These are phyloP conservation scores for Adansonia gregorii DNA, from an alignment of 441 rosid species.

Conservation along the genomic window DNA sequence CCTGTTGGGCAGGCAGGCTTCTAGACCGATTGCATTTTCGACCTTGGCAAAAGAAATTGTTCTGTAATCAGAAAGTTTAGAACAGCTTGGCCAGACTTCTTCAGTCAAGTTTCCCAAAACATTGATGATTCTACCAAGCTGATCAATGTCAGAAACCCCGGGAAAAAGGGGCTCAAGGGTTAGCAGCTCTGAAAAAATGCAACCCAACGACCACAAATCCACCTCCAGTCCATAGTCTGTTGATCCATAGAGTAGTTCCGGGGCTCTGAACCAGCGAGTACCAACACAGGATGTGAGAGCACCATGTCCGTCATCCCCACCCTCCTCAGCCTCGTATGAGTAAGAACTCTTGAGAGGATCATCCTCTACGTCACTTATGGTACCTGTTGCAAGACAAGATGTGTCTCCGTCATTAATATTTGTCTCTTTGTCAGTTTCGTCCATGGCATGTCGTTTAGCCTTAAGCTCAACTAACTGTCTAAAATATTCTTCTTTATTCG, in stretches of 20 bases:
- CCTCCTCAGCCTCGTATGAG: conserved; percentile 66
- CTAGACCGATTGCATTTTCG: conserved; percentile 64
- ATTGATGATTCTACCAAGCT: conserved; percentile 65
- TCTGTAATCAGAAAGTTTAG: conserved; percentile 78
- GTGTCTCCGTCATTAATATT: conserved; percentile 62
- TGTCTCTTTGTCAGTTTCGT: conserved; percentile 63
- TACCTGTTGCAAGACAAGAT: conserved; percentile 88
- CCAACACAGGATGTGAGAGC: conserved; percentile 87
- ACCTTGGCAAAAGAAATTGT: conserved; percentile 78
- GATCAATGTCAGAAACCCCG: conserved; percentile 89
- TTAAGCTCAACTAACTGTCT: conserved; percentile 58
- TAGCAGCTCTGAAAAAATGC: conserved; percentile 82
- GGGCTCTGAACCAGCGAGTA: conserved; percentile 93
- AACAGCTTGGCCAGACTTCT: conserved; percentile 39
- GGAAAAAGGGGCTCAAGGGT: conserved; percentile 81
- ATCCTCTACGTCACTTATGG: conserved; percentile 72
- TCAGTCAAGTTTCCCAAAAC: conserved; percentile 79
- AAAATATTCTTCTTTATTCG: conserved; percentile 57
- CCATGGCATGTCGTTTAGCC: conserved; percentile 46
- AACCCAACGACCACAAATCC: conserved; percentile 91
- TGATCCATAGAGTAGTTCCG: conserved; percentile 91
- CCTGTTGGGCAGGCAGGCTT: conserved; percentile 53
- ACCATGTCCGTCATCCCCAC: conserved; percentile 46
- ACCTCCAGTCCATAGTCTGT: conserved; percentile 73
- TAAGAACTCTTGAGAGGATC: conserved; percentile 59